Base-by-base conservation (phyloP, 208 protist species). In the Blastocrithidia nonstop region DNA sequence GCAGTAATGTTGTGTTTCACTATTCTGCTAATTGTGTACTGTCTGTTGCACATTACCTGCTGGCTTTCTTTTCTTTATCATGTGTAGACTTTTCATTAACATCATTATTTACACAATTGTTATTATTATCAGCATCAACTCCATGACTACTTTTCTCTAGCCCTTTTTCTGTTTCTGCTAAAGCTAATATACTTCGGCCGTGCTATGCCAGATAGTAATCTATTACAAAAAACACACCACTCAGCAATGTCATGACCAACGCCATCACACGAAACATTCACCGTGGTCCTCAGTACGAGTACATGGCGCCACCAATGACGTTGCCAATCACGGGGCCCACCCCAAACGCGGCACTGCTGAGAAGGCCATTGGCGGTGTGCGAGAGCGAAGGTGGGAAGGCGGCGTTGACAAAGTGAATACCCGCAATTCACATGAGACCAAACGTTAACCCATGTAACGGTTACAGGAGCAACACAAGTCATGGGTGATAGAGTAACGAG, bases 381-480 rank as follows among this genome's bases (percentile, higher is more conserved):
- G 66, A 57, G 7, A 77, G 54, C 32, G 61, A 50, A 1, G 53
- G 43, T 1, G 75, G 74, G 46, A 80, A 77, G 31, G 52, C 54
- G 11, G 38, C 26, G 28, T 50, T 50, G 28, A 86, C 42, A 25
- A 71, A 15, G 36, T 68, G 47, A 22, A 84, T 32, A 6, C 56
- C 65, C 4, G 66, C 53, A n/a, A 76, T 39, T 76, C 80, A 86
- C 61, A 67, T 79, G 28, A 75, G 45, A 45, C 46, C 68, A 49
- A 85, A 90, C 19, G 72, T 71, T 29, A 86, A 29, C 39, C 76
- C 80, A 45, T 84, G 80, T 28, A 86, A 50, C n/a, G 75, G 72
- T 37, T 85, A 74, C 16, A 85, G 52, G 5, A 80, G 54, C 26
- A 88, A 52, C 16, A 80, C 71, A 29, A 61, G 25, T 67, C 72